Evolutionary conservation across 345 rosid genomes (phyloP).

Genomic region (Camelina laxa): DNA sequence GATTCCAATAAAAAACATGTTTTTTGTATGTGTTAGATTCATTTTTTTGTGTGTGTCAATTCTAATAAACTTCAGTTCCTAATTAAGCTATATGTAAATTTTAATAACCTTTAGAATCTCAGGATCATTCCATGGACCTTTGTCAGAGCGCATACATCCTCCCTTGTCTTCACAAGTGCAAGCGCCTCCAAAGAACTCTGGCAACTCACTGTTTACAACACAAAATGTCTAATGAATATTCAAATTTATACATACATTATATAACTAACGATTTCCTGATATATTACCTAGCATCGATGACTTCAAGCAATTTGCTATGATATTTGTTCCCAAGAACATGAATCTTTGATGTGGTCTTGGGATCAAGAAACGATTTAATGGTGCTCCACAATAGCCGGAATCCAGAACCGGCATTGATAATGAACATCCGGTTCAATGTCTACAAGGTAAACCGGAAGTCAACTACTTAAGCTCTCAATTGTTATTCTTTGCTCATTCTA

Average conservation of each 20-base stretch:
- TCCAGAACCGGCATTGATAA: slow-evolving; percentile 94
- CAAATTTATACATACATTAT: not conserved
- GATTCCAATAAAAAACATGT: slow-evolving; percentile 7
- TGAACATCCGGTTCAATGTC: slow-evolving; percentile 96
- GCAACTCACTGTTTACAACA: slow-evolving; percentile 73
- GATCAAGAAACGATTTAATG: slow-evolving; percentile 85
- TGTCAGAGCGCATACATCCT: slow-evolving; percentile 96
- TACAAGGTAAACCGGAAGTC: slow-evolving; percentile 37
- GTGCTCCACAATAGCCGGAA: slow-evolving; percentile 96
- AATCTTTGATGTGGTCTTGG: slow-evolving; percentile 88
- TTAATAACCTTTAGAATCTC: slow-evolving; percentile 75
- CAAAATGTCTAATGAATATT: not conserved
- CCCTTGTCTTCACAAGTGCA: slow-evolving; percentile 93
- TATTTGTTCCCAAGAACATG: slow-evolving; percentile 98
- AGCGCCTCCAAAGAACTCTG: slow-evolving; percentile 90
- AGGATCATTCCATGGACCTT: slow-evolving; percentile 98
- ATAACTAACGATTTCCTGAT: not conserved
- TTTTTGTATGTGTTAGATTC: slow-evolving; percentile 3
- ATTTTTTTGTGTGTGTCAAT: no score
- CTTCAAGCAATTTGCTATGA: slow-evolving; percentile 93
- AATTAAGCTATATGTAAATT: not conserved
- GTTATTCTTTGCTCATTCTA: no score
- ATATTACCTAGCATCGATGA: slow-evolving; percentile 79
- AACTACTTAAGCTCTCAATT: not conserved
- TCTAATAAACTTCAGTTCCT: not conserved